These are phyloP conservation scores for Ottelia alismoides DNA, from an alignment of 106 monocot genomes.

Conservation along the genomic window DNA sequence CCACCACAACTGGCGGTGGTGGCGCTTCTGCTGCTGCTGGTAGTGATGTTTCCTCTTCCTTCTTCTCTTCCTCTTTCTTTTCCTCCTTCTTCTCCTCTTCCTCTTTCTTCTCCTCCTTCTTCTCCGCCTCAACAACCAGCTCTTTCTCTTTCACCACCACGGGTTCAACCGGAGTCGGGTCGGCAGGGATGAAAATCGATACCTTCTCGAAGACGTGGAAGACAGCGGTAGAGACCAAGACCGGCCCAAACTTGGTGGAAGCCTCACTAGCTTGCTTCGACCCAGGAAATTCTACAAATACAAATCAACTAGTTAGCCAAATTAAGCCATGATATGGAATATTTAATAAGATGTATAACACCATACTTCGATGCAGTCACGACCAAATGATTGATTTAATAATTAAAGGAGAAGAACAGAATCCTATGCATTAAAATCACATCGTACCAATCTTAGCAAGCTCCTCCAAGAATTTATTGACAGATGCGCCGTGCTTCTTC, in stretches of 20 bases:
- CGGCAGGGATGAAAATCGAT: constrained; percentile 24
- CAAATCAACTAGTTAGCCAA: background rate
- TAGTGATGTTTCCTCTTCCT: background rate
- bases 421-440: no score
- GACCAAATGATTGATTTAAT: no score
- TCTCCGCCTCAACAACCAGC: background rate
- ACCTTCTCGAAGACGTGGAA: constrained; percentile 69
- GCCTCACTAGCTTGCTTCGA: constrained; percentile 53
- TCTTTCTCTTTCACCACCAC: background rate
- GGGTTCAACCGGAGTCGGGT: no score
- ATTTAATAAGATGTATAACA: no score
- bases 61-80: constrained; percentile 3
- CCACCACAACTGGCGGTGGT: background rate
- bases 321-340: no score
- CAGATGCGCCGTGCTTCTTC: constrained; percentile 29
- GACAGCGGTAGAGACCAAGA: constrained; percentile 29
- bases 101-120: constrained; percentile 1
- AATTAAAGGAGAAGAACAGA: no score
- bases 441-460: constrained; percentile 52
- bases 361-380: no score
- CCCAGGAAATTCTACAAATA: constrained; percentile 76
- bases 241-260: constrained; percentile 27
- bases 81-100: background rate
- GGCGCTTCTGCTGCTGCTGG: background rate
- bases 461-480: constrained; percentile 52